Evolutionary conservation across 345 rosid genomes (phyloP).

Genomic region (Physaria fendleri): DNA sequence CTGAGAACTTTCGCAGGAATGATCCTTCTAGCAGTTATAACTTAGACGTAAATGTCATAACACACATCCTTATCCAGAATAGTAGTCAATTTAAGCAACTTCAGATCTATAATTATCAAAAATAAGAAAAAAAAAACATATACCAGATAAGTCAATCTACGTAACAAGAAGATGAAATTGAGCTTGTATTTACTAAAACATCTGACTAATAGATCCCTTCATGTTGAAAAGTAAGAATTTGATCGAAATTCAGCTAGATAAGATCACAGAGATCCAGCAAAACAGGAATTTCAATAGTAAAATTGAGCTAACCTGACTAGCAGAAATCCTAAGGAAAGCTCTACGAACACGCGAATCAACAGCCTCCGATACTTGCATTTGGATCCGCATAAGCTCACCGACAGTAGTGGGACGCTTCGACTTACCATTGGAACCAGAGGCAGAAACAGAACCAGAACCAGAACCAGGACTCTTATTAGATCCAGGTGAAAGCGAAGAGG

Average conservation of each 20-base stretch:
- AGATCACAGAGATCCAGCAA: conserved; percentile 3
- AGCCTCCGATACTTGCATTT: conserved; percentile 75
- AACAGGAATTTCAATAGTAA: not conserved
- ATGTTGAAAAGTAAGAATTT: not conserved
- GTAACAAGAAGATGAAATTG: not conserved
- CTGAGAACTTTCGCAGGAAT: not conserved
- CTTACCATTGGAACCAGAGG: conserved; percentile 51
- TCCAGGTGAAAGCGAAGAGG: conserved; percentile 47
- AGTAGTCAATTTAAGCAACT: not conserved
- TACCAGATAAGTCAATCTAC: not conserved
- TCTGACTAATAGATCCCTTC: not conserved
- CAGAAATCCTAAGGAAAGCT: conserved; percentile 80
- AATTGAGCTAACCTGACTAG: conserved; percentile 64
- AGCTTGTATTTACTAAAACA: not conserved
- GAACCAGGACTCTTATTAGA: conserved; percentile 66
- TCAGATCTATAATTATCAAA: too few species aligned
- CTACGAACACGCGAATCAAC: conserved; percentile 83
- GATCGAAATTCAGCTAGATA: not conserved
- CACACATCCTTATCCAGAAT: not conserved
- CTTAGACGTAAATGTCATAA: not conserved
- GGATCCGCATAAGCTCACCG: conserved; percentile 86
- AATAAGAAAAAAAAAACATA: too few species aligned
- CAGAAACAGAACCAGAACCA: conserved; percentile 57
- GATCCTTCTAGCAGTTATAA: not conserved
- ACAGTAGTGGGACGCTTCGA: conserved; percentile 59